Percentiles rank a stretch among this genome's conserved stretches.
phyloP scores from a whole-genome alignment of 371 early-diverging fungal genomes.

The Mucor piriformis region DNA sequence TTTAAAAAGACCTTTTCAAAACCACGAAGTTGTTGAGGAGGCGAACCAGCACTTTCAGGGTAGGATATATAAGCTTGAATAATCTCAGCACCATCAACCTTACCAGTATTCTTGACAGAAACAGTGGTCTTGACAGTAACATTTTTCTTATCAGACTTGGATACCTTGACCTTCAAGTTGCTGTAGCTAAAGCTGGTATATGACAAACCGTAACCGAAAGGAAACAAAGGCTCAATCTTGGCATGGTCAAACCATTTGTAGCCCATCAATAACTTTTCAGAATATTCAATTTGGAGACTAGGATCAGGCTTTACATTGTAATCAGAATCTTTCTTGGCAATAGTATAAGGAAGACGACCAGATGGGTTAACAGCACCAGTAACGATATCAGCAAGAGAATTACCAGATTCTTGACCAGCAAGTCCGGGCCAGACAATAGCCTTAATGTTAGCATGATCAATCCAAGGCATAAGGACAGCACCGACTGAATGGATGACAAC shows the following conservation, averaged over 20 bases:
- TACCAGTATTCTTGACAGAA: conserved; percentile 53
- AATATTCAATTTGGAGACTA: conserved; percentile 33
- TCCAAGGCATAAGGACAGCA: conserved; percentile 62
- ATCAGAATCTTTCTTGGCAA: conserved; percentile 43
- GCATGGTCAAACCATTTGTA: conserved; percentile 58
- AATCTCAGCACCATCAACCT: conserved; percentile 57
- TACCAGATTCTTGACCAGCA: conserved; percentile 64
- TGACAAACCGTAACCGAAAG: conserved; percentile 66
- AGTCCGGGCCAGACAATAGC: conserved; percentile 58
- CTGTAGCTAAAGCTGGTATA: conserved; percentile 62
- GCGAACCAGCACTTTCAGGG: conserved; percentile 50
- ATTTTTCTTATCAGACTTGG: neutral
- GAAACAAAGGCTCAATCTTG: conserved; percentile 53
- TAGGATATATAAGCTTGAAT: conserved; percentile 58
- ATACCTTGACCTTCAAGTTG: conserved; percentile 22
- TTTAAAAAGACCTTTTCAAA: conserved; percentile 56
- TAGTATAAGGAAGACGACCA: conserved; percentile 65
- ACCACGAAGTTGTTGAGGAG: conserved; percentile 57
- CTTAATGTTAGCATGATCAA: conserved; percentile 57
- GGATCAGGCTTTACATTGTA: conserved; percentile 28
- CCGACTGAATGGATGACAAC: conserved; percentile 67
- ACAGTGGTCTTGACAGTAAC: conserved; percentile 36
- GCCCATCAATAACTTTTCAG: conserved; percentile 59
- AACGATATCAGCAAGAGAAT: conserved; percentile 61
- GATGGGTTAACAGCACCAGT: conserved; percentile 66